Base-by-base conservation (phyloP, 495 filamentous ascomycete genomes). In the Aspergillus hancockii region DNA sequence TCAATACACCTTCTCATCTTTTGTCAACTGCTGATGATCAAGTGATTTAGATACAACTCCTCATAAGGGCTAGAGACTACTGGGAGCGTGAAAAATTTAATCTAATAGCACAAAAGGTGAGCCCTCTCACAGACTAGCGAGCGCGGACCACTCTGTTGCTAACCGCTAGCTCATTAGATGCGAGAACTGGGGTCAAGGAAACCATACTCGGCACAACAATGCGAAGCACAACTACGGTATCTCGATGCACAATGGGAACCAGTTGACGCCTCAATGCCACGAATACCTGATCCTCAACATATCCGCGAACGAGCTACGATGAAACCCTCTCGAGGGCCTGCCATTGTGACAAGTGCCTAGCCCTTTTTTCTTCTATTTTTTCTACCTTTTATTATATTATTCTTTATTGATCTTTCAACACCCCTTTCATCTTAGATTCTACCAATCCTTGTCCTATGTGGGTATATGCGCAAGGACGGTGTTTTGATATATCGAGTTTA, bases 21-120 rank as follows among this genome's bases (percentile, higher is more conserved):
- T 57, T 68, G 55, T 53, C 38, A n/a, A 45, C 23, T 52, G n/a
- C 50, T 61, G 54, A 67, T 40, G 45, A 41, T 50, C 54, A 53
- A 66, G 53, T 59, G 41, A 16, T 66, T 54, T 60, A 83, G 79
- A 63, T 80, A 58, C 70, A 74, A 63, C 70, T 77, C 38, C 75
- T 82, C 55, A 72, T 79, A 59, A 67, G 64, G 65, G 78, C 79
- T 47, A 70, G 74, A 63, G 74, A 78, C 46, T 72, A 74, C 41
- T 82, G 81, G 79, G 77, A 81, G 63, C 73, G 66, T 21, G 76
- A 82, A 56, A 81, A 81, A 46, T 82, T 75, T 54, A 69, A 73
- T 25, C 76, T 81, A 45, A 76, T 83, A 58, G 73, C 81, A 49
- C 67, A 76, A 54, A 82, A 81, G 79, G 81, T 83, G 66, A 59